Evolutionary conservation across 1,284 basidiomycete genomes (phyloP), one percentile per base, ranked within the genome.

Genomic region (Moniliella sp.): DNA sequence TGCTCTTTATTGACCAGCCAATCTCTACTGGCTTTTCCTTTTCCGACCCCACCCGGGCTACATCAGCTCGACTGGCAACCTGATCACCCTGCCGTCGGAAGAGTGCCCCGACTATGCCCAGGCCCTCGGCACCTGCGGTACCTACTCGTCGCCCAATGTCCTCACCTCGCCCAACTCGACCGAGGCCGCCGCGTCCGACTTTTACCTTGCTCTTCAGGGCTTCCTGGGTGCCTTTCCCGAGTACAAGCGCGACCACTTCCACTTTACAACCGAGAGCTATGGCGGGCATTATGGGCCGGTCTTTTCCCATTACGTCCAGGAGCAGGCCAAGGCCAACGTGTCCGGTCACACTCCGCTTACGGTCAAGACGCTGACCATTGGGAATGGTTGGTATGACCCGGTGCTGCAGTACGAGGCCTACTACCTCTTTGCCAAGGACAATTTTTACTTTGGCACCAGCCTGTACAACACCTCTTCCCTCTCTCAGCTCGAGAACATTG

Each of bases 1-100:
- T 72, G 73, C 71, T 78, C 28, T 77, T 76, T 48, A 71, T 78
- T 31, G 75, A 77, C 52, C 75, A 76, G 50, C 74, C 74, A 1
- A 47, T 50, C 18, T 39, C 41, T 2, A 43, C 46, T 0, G 50
- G 51, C 8, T 45, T 46, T 29, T 44, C 36, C 1, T 51, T 50
- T 37, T 33, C 45, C 12, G 32, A 38, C 29, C 31, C 40, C 12
- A 37, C 41, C 3, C 46, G 4, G 48, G 33, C 15, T 46, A 48
- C 18, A 32, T 38, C 3, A 39, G 46, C 21, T 39, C 42, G 5
- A 33, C 33, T n/a, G 17, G 25, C 18, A 4, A 4, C 12, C 31
- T 42, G 12, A 13, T 39, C 7, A 28, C 30, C 10, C 42, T 50
- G 4, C 7, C 21, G 21, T 23, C 21, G n/a, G n/a, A 7, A 7